Base-by-base conservation (phyloP, 768 basidiomycete genomes). In the Kwoniella dendrophila region DNA sequence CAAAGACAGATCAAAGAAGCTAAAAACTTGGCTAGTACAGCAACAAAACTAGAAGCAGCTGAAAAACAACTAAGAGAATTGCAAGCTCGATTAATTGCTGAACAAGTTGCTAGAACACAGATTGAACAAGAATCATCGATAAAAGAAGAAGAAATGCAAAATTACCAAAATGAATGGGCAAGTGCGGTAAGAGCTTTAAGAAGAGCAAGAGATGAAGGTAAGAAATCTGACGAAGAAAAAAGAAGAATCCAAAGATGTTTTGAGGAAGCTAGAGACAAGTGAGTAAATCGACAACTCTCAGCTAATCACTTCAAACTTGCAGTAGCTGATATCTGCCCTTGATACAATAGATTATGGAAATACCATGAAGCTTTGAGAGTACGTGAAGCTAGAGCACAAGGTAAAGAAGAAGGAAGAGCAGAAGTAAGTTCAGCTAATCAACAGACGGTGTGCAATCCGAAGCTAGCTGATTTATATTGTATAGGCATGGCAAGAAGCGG, bases 401-500 rank as follows among this genome's bases (percentile, higher is more conserved):
- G 78, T 29, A 67, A 70, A 58, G 76, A 77, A 51, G 72, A 76
- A 59, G 78, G 78, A 34, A 55, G 75, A 38, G 62, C 64, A 14
- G 78, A 78, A 63, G 77, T 75, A 38, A 14, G 73, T 64, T 32
- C 27, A 26, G 30, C 52, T 34, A 30, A 18, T 22, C 40, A 22
- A 12, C 3, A n/a, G 10, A 47, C 20, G 12, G 5, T 36, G 7
- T 20, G n/a, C 7, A 27, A n/a, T n/a, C n/a, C 36, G n/a, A 29
- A 18, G 50, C 34, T 64, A 66, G 62, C 64, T 44, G 20, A 36
- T 45, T 14, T 0, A n/a, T 34, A 12, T 16, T 34, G 4, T 38
- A 50, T 34, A 78, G 77, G 77, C 77, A 38, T 77, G 74, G 67
- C 63, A 71, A 62, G 77, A 77, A 59, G 74, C 74, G 24, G 73